Evolutionary conservation across 2,329 filamentous ascomycete genomes (phyloP).

Genomic region (Diaporthe longicolla): DNA sequence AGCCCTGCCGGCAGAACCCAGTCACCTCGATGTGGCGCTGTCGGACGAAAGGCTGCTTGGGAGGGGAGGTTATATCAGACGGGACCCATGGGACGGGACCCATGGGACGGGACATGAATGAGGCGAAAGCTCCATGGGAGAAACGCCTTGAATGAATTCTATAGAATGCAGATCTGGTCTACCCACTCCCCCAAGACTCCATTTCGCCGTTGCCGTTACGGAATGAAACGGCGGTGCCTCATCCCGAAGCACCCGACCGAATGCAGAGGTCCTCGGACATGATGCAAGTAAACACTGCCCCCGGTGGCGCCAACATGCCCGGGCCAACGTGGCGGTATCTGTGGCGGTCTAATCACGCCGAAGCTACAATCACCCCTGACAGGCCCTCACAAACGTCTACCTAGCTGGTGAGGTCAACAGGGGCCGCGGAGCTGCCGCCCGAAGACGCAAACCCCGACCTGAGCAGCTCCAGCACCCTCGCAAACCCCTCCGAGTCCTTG

Average conservation of each 20-base stretch:
- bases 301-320: no score
- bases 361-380: background rate
- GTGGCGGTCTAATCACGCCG: background rate
- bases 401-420: conserved; percentile 12
- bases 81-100: background rate
- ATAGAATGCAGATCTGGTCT: background rate
- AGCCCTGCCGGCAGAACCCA: no score
- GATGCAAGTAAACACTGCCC: background rate
- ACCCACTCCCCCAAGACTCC: background rate
- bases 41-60: no score
- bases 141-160: background rate
- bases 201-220: background rate
- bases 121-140: background rate
- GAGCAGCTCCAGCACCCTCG: conserved; percentile 22
- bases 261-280: background rate
- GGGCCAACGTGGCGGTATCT: background rate
- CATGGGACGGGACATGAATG: background rate
- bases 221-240: background rate
- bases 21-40: no score
- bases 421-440: background rate
- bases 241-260: no score
- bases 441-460: background rate
- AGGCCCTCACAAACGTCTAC: fast-evolving
- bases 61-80: no score
- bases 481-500: background rate